These are phyloP conservation scores for Linanthus parryae DNA, from an alignment of 148 eudicot genomes.

Conservation along the genomic window DNA sequence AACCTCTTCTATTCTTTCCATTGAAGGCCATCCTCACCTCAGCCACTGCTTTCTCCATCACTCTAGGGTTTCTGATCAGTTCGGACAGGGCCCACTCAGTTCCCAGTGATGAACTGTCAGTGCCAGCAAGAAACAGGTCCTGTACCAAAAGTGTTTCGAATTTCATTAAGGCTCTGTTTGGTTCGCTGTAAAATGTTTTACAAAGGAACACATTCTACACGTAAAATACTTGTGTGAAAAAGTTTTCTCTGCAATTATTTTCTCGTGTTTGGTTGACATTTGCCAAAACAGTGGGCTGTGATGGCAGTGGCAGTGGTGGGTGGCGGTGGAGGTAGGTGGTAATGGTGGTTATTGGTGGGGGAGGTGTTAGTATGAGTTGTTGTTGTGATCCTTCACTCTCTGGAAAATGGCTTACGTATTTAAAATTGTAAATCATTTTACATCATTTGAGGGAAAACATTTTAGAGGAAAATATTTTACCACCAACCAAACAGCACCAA, in stretches of 20 bases:
- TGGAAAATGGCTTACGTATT: too few species aligned
- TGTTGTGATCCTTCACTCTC: too few species aligned
- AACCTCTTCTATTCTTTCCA: constrained; percentile 13
- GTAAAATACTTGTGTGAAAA: too few species aligned
- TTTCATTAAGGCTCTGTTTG: background rate
- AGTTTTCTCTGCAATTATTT: background rate
- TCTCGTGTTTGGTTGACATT: background rate
- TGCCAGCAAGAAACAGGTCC: constrained; percentile 32
- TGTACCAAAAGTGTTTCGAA: constrained; percentile 1
- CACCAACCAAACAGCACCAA: background rate
- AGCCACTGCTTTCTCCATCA: constrained; percentile 21
- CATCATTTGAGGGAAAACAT: background rate
- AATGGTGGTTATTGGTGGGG: too few species aligned
- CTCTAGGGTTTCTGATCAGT: constrained; percentile 18
- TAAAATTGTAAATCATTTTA: too few species aligned
- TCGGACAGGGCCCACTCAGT: constrained; percentile 33
- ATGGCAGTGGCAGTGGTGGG: too few species aligned
- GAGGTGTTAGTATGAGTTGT: too few species aligned
- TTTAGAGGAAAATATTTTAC: too few species aligned
- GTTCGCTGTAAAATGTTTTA: background rate
- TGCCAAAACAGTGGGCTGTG: background rate
- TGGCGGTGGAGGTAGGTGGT: too few species aligned
- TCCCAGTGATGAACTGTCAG: constrained; percentile 26
- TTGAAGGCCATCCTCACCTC: constrained; percentile 19
- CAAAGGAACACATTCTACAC: background rate